Percentiles rank a stretch among this genome's conserved stretches.
Evolutionary conservation across 108 stramenopile genomes (phyloP).

Genomic region (Schizochytrium sp.): DNA sequence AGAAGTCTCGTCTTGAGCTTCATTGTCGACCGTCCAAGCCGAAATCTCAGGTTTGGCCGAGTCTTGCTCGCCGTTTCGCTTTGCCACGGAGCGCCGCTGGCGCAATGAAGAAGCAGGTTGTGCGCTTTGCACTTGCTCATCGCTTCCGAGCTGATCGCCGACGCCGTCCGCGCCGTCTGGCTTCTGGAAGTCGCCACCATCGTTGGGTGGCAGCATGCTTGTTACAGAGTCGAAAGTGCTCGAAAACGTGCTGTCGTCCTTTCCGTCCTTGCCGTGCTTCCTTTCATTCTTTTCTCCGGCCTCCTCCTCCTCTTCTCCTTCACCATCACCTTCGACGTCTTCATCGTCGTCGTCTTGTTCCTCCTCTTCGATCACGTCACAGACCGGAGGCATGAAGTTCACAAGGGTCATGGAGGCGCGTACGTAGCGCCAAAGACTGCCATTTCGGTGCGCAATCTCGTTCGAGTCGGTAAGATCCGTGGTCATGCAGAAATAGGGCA

Average conservation of each 20-base stretch:
- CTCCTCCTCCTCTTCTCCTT: not conserved
- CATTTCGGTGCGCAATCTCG: slow-evolving; percentile 15
- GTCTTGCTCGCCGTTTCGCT: no score
- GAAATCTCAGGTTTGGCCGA: no score
- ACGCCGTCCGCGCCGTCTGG: not conserved
- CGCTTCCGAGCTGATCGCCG: not conserved
- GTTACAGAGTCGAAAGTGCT: no score
- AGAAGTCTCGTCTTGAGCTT: no score
- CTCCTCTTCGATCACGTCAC: not conserved
- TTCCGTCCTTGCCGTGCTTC: not conserved
- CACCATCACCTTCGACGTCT: not conserved
- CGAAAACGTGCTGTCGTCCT: not conserved
- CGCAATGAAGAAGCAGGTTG: no score
- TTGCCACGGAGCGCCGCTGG: no score
- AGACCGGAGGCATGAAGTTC: slow-evolving; percentile 32
- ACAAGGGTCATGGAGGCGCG: slow-evolving; percentile 38
- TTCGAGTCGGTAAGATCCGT: slow-evolving; percentile 20
- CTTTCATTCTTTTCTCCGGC: not conserved
- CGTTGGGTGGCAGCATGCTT: not conserved
- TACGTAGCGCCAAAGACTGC: slow-evolving; percentile 25
- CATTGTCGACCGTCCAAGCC: no score
- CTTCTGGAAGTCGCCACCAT: not conserved
- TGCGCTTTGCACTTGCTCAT: no score
- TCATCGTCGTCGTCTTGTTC: not conserved
- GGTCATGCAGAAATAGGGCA: slow-evolving; percentile 35